Percentiles rank a stretch among this genome's conserved stretches.
phyloP scores from a whole-genome alignment of 2,329 filamentous ascomycete genomes.

The Cucurbitaria berberidis region DNA sequence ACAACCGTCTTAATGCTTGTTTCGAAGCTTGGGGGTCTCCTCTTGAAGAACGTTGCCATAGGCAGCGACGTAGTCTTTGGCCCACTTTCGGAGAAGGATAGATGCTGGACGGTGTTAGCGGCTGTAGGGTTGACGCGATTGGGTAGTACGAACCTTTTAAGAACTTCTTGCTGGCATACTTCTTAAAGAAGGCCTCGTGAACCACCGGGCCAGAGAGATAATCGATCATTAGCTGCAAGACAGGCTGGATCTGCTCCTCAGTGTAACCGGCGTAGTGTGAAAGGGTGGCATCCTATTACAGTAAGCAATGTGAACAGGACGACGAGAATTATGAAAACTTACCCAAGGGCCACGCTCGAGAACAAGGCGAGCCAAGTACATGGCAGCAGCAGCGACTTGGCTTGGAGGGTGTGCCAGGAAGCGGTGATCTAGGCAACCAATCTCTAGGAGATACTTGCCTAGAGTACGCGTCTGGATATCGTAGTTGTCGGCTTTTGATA shows the following conservation, averaged over 20 bases:
- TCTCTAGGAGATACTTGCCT: conserved; percentile 97
- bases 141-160: conserved; percentile 76
- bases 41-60: conserved; percentile 41
- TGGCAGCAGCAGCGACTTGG: conserved; percentile 87
- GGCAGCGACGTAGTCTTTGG: conserved; percentile 69
- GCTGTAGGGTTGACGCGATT: background rate
- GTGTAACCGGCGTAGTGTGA: conserved; percentile 91
- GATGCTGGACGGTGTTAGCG: conserved; percentile 66
- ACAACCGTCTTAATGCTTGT: conserved; percentile 29
- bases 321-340: conserved; percentile 48
- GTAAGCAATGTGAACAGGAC: conserved; percentile 11
- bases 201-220: conserved; percentile 89
- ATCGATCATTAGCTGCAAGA: conserved; percentile 93
- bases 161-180: conserved; percentile 99
- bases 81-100: conserved; percentile 90
- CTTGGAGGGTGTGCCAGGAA: conserved; percentile 91
- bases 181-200: conserved; percentile 99
- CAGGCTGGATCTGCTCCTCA: conserved; percentile 90
- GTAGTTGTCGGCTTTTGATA: conserved; percentile 99
- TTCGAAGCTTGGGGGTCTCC: conserved; percentile 33
- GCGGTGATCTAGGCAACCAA: conserved; percentile 91
- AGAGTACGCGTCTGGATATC: conserved; percentile 97
- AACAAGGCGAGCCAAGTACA: conserved; percentile 92
- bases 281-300: conserved; percentile 75
- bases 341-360: conserved; percentile 92